Evolutionary conservation across 2,329 filamentous ascomycete species (phyloP).

Genomic region (Epicoccum nigrum): DNA sequence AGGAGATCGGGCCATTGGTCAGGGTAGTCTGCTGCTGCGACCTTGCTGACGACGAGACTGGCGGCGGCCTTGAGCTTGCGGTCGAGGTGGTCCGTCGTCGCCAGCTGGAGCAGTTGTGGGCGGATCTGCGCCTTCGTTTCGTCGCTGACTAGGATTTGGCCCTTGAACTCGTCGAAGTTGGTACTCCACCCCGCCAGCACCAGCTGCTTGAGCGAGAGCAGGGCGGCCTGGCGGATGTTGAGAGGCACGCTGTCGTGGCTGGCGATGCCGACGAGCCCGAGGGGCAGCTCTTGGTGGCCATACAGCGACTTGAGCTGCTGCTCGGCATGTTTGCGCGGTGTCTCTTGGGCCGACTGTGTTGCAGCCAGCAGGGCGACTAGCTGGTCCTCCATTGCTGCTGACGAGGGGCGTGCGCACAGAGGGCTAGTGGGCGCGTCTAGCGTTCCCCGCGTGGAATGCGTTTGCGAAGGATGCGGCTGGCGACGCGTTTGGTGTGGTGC

Average conservation of each 20-base stretch:
- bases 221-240: constrained; percentile 80
- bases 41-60: constrained; percentile 90
- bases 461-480: constrained; percentile 13
- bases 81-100: constrained; percentile 73
- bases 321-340: constrained; percentile 84
- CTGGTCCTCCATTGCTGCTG: constrained; percentile 79
- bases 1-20: constrained; percentile 93
- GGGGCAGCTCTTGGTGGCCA: constrained; percentile 72
- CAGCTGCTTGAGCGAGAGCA: constrained; percentile 81
- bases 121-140: constrained; percentile 76
- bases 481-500: constrained; percentile 33
- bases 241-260: constrained; percentile 74
- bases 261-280: constrained; percentile 80
- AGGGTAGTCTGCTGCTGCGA: constrained; percentile 90
- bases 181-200: constrained; percentile 84
- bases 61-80: constrained; percentile 88
- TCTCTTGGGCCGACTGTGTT: constrained; percentile 79
- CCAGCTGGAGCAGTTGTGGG: constrained; percentile 75
- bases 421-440: constrained; percentile 38
- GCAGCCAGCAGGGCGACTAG: constrained; percentile 86
- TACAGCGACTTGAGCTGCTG: constrained; percentile 76
- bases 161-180: constrained; percentile 73
- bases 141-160: constrained; percentile 72
- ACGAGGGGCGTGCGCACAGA: constrained; percentile 33
- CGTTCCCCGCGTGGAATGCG: constrained; percentile 25